These are phyloP conservation scores for Globisporangium paddicum DNA, from an alignment of 352 stramenopile genomes.

Conservation along the genomic window DNA sequence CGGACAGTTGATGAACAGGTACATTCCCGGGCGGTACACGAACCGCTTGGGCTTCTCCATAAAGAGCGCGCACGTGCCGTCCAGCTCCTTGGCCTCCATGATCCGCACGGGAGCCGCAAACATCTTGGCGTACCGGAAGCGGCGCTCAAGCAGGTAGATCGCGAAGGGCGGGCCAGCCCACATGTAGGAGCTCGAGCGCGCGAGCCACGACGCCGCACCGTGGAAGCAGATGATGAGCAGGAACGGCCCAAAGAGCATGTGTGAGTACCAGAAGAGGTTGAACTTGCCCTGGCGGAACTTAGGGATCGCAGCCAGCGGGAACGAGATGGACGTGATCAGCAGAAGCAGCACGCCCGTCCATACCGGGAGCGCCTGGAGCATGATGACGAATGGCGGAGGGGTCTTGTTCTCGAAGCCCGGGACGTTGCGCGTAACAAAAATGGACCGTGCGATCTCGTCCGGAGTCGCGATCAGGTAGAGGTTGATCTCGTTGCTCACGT, in stretches of 20 bases:
- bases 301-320: constrained; percentile 62
- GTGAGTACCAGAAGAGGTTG: constrained; percentile 80
- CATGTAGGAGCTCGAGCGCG: constrained; percentile 46
- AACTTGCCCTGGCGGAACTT: constrained; percentile 74
- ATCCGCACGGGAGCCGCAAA: constrained; percentile 61
- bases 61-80: constrained; percentile 64
- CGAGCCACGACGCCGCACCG: constrained; percentile 60
- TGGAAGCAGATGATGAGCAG: constrained; percentile 62
- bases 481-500: constrained; percentile 69
- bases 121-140: constrained; percentile 69
- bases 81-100: constrained; percentile 60
- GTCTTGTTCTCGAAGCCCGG: constrained; percentile 35
- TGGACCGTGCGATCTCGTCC: constrained; percentile 49
- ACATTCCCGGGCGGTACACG: constrained; percentile 75
- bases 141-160: constrained; percentile 67
- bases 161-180: constrained; percentile 63
- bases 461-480: constrained; percentile 63
- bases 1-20: constrained; percentile 87
- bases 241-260: constrained; percentile 77
- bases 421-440: constrained; percentile 56
- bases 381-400: constrained; percentile 54
- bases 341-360: constrained; percentile 72
- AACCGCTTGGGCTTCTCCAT: constrained; percentile 78
- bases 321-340: constrained; percentile 58
- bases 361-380: constrained; percentile 64